Evolutionary conservation across 169 alveolate genomes (phyloP).

Genomic region (Eimeria zaria): DNA sequence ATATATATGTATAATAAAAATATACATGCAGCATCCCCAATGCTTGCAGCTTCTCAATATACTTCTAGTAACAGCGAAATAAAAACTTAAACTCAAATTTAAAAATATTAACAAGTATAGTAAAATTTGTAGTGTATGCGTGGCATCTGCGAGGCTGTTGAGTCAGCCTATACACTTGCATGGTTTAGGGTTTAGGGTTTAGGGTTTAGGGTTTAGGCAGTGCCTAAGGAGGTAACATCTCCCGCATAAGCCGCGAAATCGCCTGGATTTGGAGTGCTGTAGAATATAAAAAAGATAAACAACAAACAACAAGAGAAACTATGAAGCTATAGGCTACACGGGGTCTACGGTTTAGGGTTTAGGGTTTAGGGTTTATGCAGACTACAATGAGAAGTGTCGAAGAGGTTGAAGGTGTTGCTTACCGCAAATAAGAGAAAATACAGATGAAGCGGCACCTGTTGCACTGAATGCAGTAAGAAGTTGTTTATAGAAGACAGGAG

Average conservation of each 20-base stretch:
- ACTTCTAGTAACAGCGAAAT: too few species aligned
- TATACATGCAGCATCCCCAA: too few species aligned
- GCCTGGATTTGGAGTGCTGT: conserved; percentile 17
- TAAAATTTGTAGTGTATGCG: too few species aligned
- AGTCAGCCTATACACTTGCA: too few species aligned
- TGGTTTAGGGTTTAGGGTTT: conserved; percentile 19
- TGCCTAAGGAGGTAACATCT: conserved; percentile 2
- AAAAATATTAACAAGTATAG: too few species aligned
- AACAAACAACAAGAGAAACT: not conserved
- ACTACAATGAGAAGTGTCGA: not conserved
- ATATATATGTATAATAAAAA: too few species aligned
- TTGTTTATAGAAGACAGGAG: not conserved
- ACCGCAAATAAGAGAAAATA: conserved; percentile 11
- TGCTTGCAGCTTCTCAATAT: too few species aligned
- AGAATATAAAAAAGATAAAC: not conserved
- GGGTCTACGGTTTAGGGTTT: not conserved
- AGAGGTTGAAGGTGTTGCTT: not conserved
- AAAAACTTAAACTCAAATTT: too few species aligned
- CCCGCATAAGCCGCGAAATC: conserved; percentile 31
- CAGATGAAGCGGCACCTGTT: not conserved
- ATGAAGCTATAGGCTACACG: not conserved
- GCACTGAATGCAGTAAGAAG: conserved; percentile 22
- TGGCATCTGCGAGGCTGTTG: too few species aligned
- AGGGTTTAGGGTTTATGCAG: not conserved
- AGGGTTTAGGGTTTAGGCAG: not conserved